Base-by-base conservation (phyloP, 495 filamentous ascomycete species). In the Podospora anserina region DNA sequence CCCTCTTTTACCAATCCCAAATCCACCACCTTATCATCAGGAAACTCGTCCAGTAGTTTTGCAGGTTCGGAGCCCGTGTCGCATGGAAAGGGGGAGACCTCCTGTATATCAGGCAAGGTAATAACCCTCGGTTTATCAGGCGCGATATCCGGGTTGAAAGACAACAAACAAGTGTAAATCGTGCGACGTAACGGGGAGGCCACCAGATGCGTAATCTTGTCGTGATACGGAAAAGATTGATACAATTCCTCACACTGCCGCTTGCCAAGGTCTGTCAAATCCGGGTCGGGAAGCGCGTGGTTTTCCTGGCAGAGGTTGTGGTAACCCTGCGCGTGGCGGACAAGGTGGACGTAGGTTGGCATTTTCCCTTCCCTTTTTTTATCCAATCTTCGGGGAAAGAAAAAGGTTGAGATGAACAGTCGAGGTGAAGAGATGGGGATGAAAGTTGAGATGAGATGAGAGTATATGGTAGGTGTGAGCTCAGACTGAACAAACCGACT, bases 171-270 rank as follows among this genome's bases (percentile, higher is more conserved):
- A 0, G 94, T 97, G 76, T 91, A 89, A 39, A 98, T 80, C 3
- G 94, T 96, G 65, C 94, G 89, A 26, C 89, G 89, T 61, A 97
- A 84, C 1, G 94, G 94, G 0, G 92, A 96, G 59, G 92, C 88
- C 19, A 94, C 86, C 2, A 97, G 83, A 63, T 93, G 84, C 6
- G 89, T 88, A 76, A 94, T 78, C 44, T 85, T 76, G 23, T 83
- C 78, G 72, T 89, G 87, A 75, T 81, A 71, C 13, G 91, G 90
- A 78, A 97, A 96, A 28, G 64, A 74, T 2, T 80, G 71, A 64
- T 80, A 75, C 28, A 97, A 88, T 4, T 80, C 75, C 4, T 73
- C 75, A 80, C 94, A 97, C 86, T 97, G 94, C 16, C 85, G 69
- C 71, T 89, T 82, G 74, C 94, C 94, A 3, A 90, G 83, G 4